These are phyloP conservation scores for Tylopilus balloui DNA, from an alignment of 768 basidiomycete genomes.

Conservation along the genomic window DNA sequence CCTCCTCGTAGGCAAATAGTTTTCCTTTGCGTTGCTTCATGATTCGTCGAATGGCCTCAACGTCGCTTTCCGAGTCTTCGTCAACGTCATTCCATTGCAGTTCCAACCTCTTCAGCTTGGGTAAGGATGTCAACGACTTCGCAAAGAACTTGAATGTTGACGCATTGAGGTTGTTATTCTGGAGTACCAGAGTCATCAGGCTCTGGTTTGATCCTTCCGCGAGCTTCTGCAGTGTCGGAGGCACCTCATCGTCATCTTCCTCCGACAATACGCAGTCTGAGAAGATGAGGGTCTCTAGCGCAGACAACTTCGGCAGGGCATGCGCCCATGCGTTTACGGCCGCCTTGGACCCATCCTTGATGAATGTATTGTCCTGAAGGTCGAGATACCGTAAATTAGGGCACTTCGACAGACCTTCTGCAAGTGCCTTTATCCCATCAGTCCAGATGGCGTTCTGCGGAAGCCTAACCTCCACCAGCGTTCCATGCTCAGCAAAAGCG, in stretches of 20 bases:
- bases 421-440: conserved; percentile 81
- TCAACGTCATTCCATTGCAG: conserved; percentile 89
- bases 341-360: conserved; percentile 55
- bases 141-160: conserved; percentile 65
- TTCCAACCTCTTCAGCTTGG: conserved; percentile 64
- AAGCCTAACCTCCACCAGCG: conserved; percentile 82
- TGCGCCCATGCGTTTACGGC: conserved; percentile 58
- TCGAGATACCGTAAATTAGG: conserved; percentile 70
- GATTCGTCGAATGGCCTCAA: conserved; percentile 49
- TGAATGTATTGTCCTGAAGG: conserved; percentile 88
- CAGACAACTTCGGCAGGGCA: conserved; percentile 64
- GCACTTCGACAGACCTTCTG: conserved; percentile 67
- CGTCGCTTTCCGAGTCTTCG: conserved; percentile 58
- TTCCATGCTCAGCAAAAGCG: conserved; percentile 82
- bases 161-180: conserved; percentile 87
- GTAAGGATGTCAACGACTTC: conserved; percentile 57
- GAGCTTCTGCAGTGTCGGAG: conserved; percentile 57
- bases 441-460: conserved; percentile 98
- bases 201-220: conserved; percentile 66
- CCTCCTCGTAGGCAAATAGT: conserved; percentile 68
- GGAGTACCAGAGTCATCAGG: conserved; percentile 72
- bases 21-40: conserved; percentile 66
- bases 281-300: conserved; percentile 75
- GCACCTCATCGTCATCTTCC: conserved; percentile 73
- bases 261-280: conserved; percentile 85